A percentile compares a stretch with the other conserved stretches of the same genome.
Conservation (phyloP, 2,329 filamentous ascomycete species). For the Colletotrichum noveboracense region DNA sequence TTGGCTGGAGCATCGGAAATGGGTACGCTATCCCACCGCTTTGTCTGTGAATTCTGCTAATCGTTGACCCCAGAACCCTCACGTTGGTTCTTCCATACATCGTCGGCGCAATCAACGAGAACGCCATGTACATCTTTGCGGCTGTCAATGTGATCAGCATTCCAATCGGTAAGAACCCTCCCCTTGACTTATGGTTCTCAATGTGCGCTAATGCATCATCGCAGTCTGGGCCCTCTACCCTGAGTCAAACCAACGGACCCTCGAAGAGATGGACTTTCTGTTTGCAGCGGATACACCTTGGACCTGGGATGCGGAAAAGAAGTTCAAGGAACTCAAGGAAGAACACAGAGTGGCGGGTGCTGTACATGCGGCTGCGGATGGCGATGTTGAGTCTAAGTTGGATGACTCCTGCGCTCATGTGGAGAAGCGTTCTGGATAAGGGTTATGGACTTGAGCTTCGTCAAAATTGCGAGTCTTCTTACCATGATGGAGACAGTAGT, state of each 20-base stretch:
- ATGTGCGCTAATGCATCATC: fast-evolving
- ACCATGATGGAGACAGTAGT: no score
- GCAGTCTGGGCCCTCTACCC: neutral
- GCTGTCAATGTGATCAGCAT: neutral
- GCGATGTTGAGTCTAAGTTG: neutral
- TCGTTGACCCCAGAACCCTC: neutral
- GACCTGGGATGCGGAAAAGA: neutral
- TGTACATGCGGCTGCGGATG: neutral
- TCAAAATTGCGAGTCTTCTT: no score
- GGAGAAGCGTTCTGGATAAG: neutral
- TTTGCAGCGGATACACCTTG: neutral
- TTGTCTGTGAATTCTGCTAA: neutral
- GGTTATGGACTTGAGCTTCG: fast-evolving
- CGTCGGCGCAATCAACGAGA: neutral
- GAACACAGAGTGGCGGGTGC: neutral
- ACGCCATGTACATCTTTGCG: neutral
- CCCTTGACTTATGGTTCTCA: fast-evolving
- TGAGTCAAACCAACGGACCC: neutral
- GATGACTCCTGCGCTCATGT: neutral
- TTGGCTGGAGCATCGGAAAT: neutral
- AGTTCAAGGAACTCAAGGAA: neutral
- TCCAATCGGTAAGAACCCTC: neutral
- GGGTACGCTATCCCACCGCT: neutral
- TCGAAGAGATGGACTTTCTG: neutral
- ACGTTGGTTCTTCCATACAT: neutral